A percentile compares a stretch with the other conserved stretches of the same genome.
These are phyloP conservation scores for Eimeria sp. DNA, from an alignment of 169 alveolate species.

Conservation along the genomic window DNA sequence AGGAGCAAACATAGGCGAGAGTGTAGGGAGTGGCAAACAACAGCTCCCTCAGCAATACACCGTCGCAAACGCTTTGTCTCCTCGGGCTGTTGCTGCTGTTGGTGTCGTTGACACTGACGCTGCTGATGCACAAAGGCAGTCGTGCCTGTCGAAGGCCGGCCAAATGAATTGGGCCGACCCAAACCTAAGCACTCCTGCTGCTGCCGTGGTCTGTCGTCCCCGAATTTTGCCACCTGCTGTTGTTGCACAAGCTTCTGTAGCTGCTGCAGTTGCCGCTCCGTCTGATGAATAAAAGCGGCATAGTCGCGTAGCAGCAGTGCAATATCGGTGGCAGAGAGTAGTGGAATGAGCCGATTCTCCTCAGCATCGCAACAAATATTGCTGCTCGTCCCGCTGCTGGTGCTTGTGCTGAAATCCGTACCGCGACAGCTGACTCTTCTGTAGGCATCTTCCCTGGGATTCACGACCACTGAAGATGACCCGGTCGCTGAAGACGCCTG, in stretches of 20 bases:
- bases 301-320: conserved; percentile 58
- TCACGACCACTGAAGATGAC: too few relatives aligned
- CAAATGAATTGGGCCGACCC: not conserved
- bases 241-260: conserved; percentile 49
- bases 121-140: conserved; percentile 15
- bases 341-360: not conserved
- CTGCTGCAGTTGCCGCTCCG: conserved; percentile 56
- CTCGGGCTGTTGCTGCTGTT: not conserved
- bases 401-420: not conserved
- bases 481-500: not conserved
- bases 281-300: conserved; percentile 38
- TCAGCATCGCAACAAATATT: not conserved
- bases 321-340: conserved; percentile 19
- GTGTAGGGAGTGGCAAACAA: conserved; percentile 50
- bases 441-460: not conserved
- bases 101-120: conserved; percentile 1
- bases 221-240: not conserved
- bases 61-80: conserved; percentile 5
- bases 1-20: conserved; percentile 25
- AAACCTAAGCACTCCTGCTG: not conserved
- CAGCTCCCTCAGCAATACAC: conserved; percentile 26
- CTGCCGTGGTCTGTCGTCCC: not conserved
- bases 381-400: conserved; percentile 1
- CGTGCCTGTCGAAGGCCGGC: not conserved
- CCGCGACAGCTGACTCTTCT: not conserved